These are phyloP conservation scores for Colletotrichum liaoningense DNA, from an alignment of 2,329 filamentous ascomycete species.

Conservation along the genomic window DNA sequence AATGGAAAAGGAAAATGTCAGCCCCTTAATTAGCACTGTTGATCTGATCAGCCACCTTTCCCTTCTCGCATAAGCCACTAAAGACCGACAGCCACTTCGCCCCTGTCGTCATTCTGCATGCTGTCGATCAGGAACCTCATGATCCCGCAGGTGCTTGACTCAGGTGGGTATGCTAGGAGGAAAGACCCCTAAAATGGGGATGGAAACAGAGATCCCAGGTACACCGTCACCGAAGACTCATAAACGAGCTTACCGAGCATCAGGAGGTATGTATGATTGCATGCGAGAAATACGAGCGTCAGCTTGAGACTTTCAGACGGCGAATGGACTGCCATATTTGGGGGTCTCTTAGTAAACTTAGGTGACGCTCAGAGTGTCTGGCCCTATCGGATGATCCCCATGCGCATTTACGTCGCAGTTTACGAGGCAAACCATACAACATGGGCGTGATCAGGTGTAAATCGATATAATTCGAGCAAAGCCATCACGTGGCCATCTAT, in stretches of 20 bases:
- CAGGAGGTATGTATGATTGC: background rate
- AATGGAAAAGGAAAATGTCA: background rate
- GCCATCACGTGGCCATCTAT: background rate
- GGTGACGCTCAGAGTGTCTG: background rate
- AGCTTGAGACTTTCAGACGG: background rate
- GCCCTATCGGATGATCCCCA: background rate
- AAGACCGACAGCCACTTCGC: background rate
- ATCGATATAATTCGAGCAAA: background rate
- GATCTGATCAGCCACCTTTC: background rate
- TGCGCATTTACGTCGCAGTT: background rate
- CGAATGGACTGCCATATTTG: background rate
- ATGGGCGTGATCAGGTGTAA: background rate
- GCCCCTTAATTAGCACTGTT: background rate
- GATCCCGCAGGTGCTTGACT: background rate
- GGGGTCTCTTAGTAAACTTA: background rate
- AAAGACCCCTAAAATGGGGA: background rate
- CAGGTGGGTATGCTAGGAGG: background rate
- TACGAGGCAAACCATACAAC: background rate
- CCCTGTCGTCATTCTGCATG: background rate
- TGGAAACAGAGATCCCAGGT: background rate
- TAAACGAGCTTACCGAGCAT: background rate
- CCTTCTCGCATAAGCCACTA: background rate
- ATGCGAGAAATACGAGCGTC: background rate
- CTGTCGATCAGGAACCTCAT: background rate
- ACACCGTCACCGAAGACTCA: background rate